These are phyloP conservation scores for Globisporangium cylindrosporum DNA, from an alignment of 352 stramenopile species.

Conservation along the genomic window DNA sequence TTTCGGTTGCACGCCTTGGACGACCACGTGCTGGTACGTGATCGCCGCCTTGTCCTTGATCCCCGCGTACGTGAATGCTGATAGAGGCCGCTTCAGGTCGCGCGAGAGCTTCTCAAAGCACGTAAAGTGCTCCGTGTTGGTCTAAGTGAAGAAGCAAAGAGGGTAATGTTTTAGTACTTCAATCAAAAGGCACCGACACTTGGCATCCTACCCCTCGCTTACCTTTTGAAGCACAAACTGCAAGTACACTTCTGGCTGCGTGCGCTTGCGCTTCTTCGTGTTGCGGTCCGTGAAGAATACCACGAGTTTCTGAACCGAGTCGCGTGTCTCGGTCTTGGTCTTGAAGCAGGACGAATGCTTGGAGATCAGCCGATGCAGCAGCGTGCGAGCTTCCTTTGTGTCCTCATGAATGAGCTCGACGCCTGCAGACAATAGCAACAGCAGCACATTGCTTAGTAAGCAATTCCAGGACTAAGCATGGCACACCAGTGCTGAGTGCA, in stretches of 20 bases:
- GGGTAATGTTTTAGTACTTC: not conserved
- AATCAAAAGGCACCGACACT: not conserved
- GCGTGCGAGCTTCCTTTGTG: constrained; percentile 57
- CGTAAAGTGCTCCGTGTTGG: constrained; percentile 69
- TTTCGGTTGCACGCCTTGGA: constrained; percentile 39
- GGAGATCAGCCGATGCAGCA: constrained; percentile 62
- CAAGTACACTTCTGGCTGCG: constrained; percentile 43
- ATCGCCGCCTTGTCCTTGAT: constrained; percentile 79
- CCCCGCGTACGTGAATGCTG: constrained; percentile 59
- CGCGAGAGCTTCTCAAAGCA: constrained; percentile 60
- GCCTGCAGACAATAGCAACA: constrained; percentile 22
- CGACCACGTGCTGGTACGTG: constrained; percentile 65
- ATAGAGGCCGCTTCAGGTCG: constrained; percentile 38
- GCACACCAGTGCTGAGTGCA: too few relatives aligned
- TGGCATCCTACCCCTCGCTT: not conserved
- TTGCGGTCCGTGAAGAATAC: constrained; percentile 61
- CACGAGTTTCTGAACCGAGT: constrained; percentile 43
- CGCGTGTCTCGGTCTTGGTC: constrained; percentile 55
- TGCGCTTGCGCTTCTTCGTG: constrained; percentile 72
- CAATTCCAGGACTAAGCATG: not conserved
- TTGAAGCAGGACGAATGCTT: constrained; percentile 54
- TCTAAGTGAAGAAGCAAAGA: constrained; percentile 22
- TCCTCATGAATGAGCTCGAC: constrained; percentile 57
- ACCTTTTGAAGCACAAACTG: constrained; percentile 76
- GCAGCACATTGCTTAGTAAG: not conserved